Percentiles rank a stretch among this genome's conserved stretches.
These are phyloP conservation scores for Thalassiosira ordinaria DNA, from an alignment of 352 stramenopile genomes.

Conservation along the genomic window DNA sequence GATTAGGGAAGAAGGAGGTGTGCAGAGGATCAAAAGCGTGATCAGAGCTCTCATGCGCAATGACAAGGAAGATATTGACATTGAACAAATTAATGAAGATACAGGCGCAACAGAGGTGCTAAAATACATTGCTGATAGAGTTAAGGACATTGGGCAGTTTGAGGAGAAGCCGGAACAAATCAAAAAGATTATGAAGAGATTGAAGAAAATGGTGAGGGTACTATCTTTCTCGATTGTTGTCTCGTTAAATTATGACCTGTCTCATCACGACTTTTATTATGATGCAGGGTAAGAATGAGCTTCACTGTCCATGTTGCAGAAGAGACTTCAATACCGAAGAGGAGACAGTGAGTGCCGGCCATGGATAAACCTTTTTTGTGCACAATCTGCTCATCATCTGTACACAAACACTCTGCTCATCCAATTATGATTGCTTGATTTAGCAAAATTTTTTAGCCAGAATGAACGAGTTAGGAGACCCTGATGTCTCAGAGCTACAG, in stretches of 20 bases:
- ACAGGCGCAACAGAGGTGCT: constrained; percentile 59
- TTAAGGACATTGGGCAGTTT: constrained; percentile 41
- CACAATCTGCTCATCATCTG: no score
- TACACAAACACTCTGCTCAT: no score
- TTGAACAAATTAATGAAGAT: constrained; percentile 41
- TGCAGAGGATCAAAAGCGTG: constrained; percentile 63
- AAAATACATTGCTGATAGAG: constrained; percentile 51
- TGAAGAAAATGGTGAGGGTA: constrained; percentile 69
- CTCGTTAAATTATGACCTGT: constrained; percentile 11
- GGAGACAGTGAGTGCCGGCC: no score
- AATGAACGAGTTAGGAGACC: constrained; percentile 24
- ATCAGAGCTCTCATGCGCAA: constrained; percentile 28
- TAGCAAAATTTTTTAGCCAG: background rate
- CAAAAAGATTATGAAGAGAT: constrained; percentile 56
- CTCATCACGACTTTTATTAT: no score
- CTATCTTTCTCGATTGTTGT: background rate
- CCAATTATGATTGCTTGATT: no score
- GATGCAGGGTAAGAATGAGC: no score
- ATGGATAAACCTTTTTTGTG: no score
- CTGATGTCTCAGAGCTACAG: constrained; percentile 27
- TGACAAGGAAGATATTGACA: constrained; percentile 28
- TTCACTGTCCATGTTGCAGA: constrained; percentile 78
- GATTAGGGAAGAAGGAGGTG: constrained; percentile 42
- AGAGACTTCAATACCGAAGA: no score
- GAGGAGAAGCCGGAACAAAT: constrained; percentile 54